phyloP scores from a whole-genome alignment of 1,284 basidiomycete genomes.

The Moesziomyces sp. region DNA sequence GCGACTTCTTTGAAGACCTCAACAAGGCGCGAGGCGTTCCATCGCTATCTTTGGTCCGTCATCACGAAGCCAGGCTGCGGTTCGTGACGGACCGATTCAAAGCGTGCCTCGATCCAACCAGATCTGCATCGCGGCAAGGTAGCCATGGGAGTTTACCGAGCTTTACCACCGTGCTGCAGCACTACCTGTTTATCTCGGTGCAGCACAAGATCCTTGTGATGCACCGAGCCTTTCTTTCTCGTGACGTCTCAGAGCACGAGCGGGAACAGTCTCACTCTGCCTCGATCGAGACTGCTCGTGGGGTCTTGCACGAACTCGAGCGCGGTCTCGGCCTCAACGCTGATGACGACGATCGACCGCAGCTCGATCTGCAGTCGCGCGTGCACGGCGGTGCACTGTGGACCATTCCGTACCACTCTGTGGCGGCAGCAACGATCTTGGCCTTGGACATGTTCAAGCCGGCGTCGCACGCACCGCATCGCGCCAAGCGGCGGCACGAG shows the following conservation, averaged over 20 bases:
- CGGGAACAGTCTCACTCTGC: constrained; percentile 36
- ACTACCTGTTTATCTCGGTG: constrained; percentile 52
- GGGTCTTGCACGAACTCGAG: constrained; percentile 42
- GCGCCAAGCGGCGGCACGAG: constrained; percentile 30
- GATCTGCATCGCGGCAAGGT: constrained; percentile 12
- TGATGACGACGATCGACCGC: constrained; percentile 33
- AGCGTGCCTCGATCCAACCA: constrained; percentile 27
- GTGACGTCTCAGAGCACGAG: constrained; percentile 32
- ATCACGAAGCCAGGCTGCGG: constrained; percentile 41
- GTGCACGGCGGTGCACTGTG: constrained; percentile 49
- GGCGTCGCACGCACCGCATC: constrained; percentile 16
- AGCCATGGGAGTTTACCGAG: constrained; percentile 18
- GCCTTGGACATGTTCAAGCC: constrained; percentile 47
- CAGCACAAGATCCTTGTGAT: constrained; percentile 53
- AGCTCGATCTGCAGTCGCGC: constrained; percentile 42
- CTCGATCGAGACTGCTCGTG: constrained; percentile 47
- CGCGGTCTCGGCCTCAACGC: constrained; percentile 35
- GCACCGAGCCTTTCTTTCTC: constrained; percentile 50
- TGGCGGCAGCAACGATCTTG: constrained; percentile 47
- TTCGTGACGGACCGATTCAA: constrained; percentile 48
- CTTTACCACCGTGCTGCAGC: constrained; percentile 43
- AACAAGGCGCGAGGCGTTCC: constrained; percentile 35
- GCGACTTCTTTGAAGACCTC: constrained; percentile 49
- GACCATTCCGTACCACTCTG: constrained; percentile 53
- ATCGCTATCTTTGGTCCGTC: constrained; percentile 31